Evolutionary conservation across 2,329 filamentous ascomycete species (phyloP).

Genomic region (Laburnicola sp.): DNA sequence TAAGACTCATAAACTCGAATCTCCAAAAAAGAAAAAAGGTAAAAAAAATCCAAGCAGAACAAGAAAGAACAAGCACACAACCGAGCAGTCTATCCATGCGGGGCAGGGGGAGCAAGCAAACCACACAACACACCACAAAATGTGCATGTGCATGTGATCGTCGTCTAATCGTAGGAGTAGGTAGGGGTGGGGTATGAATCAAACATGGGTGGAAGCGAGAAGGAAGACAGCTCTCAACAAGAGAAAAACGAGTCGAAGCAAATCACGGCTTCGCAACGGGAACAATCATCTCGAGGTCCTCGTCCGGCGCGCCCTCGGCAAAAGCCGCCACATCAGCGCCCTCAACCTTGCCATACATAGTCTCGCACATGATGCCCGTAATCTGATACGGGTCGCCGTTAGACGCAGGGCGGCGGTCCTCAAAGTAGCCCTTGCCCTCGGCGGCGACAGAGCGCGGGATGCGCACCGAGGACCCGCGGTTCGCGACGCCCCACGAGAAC

Average conservation of each 20-base stretch:
- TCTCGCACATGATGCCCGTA: conserved; percentile 79
- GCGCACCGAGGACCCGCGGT: conserved; percentile 92
- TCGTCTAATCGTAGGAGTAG: no score
- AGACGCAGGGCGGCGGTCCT: conserved; percentile 69
- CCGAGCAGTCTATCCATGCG: no score
- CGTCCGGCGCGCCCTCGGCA: conserved; percentile 30
- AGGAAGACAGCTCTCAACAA: background rate
- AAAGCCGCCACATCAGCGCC: conserved; percentile 52
- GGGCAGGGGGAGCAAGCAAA: no score
- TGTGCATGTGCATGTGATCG: no score
- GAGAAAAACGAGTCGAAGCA: background rate
- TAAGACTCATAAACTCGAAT: no score
- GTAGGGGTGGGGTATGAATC: no score
- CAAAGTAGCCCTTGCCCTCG: conserved; percentile 94
- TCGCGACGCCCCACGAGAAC: conserved; percentile 92
- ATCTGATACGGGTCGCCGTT: conserved; percentile 88
- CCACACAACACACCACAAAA: no score
- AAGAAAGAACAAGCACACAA: no score
- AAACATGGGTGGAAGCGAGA: no score
- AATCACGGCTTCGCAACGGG: conserved; percentile 19
- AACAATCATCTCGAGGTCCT: conserved; percentile 36
- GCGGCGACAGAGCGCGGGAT: conserved; percentile 83
- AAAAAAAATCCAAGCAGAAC: no score
- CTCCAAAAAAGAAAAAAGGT: no score
- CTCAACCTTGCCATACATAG: conserved; percentile 57